These are phyloP conservation scores for Diplogelasinospora grovesii DNA, from an alignment of 495 filamentous ascomycete genomes.

Conservation along the genomic window DNA sequence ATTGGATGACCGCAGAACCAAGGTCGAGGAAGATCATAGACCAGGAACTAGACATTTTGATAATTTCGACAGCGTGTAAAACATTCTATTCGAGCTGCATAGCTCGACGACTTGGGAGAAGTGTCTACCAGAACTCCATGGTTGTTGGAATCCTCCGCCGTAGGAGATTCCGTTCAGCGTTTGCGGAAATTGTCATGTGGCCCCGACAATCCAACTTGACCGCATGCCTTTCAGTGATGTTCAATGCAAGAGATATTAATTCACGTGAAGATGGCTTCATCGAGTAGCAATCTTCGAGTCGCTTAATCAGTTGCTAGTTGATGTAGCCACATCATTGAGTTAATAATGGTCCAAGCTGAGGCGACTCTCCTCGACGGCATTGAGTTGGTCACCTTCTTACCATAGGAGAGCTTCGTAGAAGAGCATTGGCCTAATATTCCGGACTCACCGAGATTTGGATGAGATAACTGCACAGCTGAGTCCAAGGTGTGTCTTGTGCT, in stretches of 20 bases:
- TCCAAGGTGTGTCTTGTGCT: too few relatives aligned
- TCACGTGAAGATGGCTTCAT: constrained; percentile 5
- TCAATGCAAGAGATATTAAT: constrained; percentile 26
- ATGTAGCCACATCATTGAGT: constrained; percentile 3
- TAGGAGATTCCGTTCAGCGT: constrained; percentile 1
- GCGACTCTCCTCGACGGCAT: too few relatives aligned
- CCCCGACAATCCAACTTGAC: constrained; percentile 13
- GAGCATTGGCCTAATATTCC: too few relatives aligned
- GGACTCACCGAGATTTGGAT: too few relatives aligned
- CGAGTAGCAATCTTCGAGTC: constrained; percentile 3
- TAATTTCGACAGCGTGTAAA: constrained; percentile 13
- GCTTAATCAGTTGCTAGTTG: too few relatives aligned
- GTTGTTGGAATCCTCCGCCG: constrained; percentile 1
- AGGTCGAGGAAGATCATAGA: constrained; percentile 4
- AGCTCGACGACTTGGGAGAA: too few relatives aligned
- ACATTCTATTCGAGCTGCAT: too few relatives aligned
- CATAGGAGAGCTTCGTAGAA: too few relatives aligned
- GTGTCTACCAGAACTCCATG: constrained; percentile 1
- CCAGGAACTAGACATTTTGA: constrained; percentile 4
- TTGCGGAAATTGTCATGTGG: constrained; percentile 20
- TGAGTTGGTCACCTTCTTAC: too few relatives aligned
- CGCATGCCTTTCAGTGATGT: constrained; percentile 12
- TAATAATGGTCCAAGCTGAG: constrained; percentile 3
- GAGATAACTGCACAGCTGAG: too few relatives aligned
- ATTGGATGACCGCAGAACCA: constrained; percentile 19